These are phyloP conservation scores for Adenanthera pavonina DNA, from an alignment of 306 rosid species.

Conservation along the genomic window DNA sequence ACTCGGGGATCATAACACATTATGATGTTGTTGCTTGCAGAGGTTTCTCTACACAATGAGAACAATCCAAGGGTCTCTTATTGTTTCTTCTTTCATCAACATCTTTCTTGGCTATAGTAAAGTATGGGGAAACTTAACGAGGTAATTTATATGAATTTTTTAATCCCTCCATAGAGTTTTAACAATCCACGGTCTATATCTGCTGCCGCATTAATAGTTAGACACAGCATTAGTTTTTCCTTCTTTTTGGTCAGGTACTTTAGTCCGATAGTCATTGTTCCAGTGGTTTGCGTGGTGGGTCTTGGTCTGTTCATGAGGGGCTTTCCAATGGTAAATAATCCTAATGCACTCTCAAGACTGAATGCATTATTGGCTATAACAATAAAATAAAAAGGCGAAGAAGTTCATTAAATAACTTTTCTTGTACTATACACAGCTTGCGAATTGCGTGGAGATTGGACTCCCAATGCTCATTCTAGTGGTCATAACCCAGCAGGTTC, in stretches of 20 bases:
- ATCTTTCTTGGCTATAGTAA: slow-evolving; percentile 78
- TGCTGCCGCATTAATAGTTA: neutral
- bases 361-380: slow-evolving; percentile 12
- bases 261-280: slow-evolving; percentile 73
- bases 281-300: slow-evolving; percentile 80
- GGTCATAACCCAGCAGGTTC: slow-evolving; percentile 80
- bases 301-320: slow-evolving; percentile 86
- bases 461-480: slow-evolving; percentile 84
- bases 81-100: slow-evolving; percentile 79
- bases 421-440: slow-evolving; percentile 74
- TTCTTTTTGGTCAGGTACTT: slow-evolving; percentile 59
- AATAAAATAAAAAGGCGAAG: slow-evolving; percentile 7
- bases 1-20: slow-evolving; percentile 15
- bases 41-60: slow-evolving; percentile 73
- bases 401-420: slow-evolving; percentile 20
- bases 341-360: slow-evolving; percentile 10
- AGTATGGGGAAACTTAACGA: slow-evolving; percentile 74
- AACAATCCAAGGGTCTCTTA: slow-evolving; percentile 90
- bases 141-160: slow-evolving; percentile 48
- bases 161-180: neutral
- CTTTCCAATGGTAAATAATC: slow-evolving; percentile 76
- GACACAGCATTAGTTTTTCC: neutral
- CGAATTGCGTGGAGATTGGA: slow-evolving; percentile 80
- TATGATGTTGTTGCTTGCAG: slow-evolving; percentile 52
- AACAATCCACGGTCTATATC: slow-evolving; percentile 2